phyloP scores from a whole-genome alignment of 2,329 filamentous ascomycete genomes.

The Cordyceps cateniannulata region DNA sequence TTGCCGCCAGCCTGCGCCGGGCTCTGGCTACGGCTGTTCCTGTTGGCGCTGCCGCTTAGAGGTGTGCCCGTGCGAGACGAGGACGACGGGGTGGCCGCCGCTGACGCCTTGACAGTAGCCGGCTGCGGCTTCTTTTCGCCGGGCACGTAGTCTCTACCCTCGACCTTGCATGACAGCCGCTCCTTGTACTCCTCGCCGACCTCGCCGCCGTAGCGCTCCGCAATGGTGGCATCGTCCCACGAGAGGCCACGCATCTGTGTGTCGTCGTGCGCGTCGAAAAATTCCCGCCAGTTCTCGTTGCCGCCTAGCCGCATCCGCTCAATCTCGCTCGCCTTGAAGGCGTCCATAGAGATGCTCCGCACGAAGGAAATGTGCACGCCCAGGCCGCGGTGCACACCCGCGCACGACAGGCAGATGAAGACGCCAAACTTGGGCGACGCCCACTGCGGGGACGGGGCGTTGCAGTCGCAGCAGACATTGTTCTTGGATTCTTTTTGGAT shows the following conservation, averaged over 20 bases:
- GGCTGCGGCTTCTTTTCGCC: conserved; percentile 49
- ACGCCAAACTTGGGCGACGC: conserved; percentile 95
- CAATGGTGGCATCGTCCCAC: conserved; percentile 85
- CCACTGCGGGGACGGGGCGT: conserved; percentile 95
- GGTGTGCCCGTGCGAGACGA: conserved; percentile 29
- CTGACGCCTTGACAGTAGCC: conserved; percentile 15
- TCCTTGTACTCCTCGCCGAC: conserved; percentile 96
- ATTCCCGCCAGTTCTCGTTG: conserved; percentile 79
- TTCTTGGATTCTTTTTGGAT: conserved; percentile 90
- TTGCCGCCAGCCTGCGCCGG: conserved; percentile 33
- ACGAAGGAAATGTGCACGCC: conserved; percentile 99
- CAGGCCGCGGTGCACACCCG: conserved; percentile 86
- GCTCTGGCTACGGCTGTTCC: conserved; percentile 36
- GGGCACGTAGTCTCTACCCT: conserved; percentile 78
- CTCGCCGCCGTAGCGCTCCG: conserved; percentile 83
- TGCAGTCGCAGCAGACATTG: conserved; percentile 89
- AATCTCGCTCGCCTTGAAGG: conserved; percentile 89
- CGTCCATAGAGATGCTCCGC: conserved; percentile 96
- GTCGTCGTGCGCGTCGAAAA: conserved; percentile 70
- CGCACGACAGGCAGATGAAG: conserved; percentile 97
- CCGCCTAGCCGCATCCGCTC: conserved; percentile 89
- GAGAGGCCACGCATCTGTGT: conserved; percentile 60
- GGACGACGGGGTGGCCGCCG: conserved; percentile 19
- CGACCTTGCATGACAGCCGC: conserved; percentile 77
- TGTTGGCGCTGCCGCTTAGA: conserved; percentile 35